Conservation (phyloP, 768 basidiomycete species). For the Psilocybe cubensis region DNA sequence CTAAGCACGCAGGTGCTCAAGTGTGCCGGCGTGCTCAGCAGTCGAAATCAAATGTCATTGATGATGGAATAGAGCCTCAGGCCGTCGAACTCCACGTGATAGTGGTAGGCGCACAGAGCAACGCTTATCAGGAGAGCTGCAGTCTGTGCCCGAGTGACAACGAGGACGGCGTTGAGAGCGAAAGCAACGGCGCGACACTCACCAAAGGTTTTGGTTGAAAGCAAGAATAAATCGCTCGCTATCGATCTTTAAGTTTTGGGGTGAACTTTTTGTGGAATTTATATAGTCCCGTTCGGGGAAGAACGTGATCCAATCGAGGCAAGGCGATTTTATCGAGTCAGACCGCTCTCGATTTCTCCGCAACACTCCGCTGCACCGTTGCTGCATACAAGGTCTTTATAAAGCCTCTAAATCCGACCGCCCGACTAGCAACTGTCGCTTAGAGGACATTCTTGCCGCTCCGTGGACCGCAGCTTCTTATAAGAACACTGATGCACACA, state of each 20-base stretch:
- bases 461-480: background rate
- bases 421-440: background rate
- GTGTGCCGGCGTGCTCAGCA: background rate
- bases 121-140: background rate
- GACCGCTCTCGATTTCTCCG: slow-evolving; percentile 11
- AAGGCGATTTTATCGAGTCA: background rate
- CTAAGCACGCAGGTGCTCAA: background rate
- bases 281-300: slow-evolving; percentile 17
- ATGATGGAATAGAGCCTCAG: slow-evolving; percentile 2
- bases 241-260: background rate
- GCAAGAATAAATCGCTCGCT: background rate
- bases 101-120: slow-evolving; percentile 2
- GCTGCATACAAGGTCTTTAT: slow-evolving; percentile 1
- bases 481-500: background rate
- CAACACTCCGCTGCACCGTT: background rate
- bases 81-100: slow-evolving; percentile 22
- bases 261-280: background rate
- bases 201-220: slow-evolving; percentile 1
- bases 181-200: background rate
- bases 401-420: slow-evolving; percentile 15
- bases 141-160: background rate
- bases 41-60: slow-evolving; percentile 20
- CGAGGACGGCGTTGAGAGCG: background rate
- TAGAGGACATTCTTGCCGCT: background rate
- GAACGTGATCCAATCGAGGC: slow-evolving; percentile 18